Evolutionary conservation across 2,329 filamentous ascomycete genomes (phyloP), one percentile per base, ranked within the genome.

Genomic region (Botrytis medusae): DNA sequence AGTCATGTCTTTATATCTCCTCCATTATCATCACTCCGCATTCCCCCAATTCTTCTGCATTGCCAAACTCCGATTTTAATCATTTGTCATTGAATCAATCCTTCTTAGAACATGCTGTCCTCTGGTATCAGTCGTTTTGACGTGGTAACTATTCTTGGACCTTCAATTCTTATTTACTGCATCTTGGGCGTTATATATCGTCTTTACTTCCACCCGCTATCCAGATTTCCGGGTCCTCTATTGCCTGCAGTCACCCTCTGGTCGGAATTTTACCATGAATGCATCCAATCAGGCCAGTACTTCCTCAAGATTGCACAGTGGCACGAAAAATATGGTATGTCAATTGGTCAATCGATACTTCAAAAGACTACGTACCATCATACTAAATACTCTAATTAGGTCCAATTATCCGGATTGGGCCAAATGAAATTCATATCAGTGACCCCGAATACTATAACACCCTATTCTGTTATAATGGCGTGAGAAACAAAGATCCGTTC

Each of bases 381-480:
- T 57, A 9, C 37, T 68, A 18, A 68, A 57, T 22, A 5, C 48
- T 42, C 20, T 42, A 25, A 18, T 57, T 29, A 72, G 73, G 75
- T 5, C 75, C 77, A 62, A 76, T 77, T 25, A 73, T 78, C 40
- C 72, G 77, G 8, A 77, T 77, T 65, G 75, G 67, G 44, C 76
- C 77, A 40, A 60, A 40, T 69, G 74, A 48, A 76, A 77, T 70
- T 64, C 77, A 57, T 74, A 76, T 48, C 64, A 12, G 51, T 34
- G 71, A 71, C n/a, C 32, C 77, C 16, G 73, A 77, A 12, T 78
- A 75, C 72, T 79, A 77, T 48, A 76, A 78, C 18, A 69, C 72
- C 29, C 25, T 79, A 5, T 78, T 78, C 63, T 73, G 72, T 9
- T 42, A 73, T 32, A 40, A 71, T 57, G 71, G 63, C 22, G 48